Evolutionary conservation across 2,329 filamentous ascomycete genomes (phyloP), one percentile per base, ranked within the genome.

Genomic region (Juglanconis oblonga): DNA sequence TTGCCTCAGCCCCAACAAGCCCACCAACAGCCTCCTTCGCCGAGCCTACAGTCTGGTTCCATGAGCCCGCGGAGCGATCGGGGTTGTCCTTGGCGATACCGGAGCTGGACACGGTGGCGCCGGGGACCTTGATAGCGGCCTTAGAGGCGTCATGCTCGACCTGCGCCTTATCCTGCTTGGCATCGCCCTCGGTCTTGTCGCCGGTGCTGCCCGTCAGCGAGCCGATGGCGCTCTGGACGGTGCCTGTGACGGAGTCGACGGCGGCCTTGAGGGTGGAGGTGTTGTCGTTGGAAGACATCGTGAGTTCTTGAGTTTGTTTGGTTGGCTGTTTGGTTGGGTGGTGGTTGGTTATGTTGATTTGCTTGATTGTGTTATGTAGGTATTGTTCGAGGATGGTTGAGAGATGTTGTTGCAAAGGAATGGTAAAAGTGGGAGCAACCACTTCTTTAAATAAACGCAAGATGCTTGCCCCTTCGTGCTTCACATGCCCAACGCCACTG

Each of bases 1-100:
- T 65, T 71, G 84, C 83, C 76, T 95, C 88, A 64, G 85, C 87
- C 62, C 93, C 94, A 32, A 94, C 66, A 5, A 94, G 68, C 17
- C 87, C 87, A 60, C 94, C 94, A 1, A 95, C 64, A 4, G 87
- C 79, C 73, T 97, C 91, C 80, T 97, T 97, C 48, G 87, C 87
- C 1, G 89, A 85, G 55, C 93, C 94, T n/a, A 93, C 71, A 5
- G 92, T 96, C 77, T 97, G 93, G 79, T 97, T 91, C 87, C 89
- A 96, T 17, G 82, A 81, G 48, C 94, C 93, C 17, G 84, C 72
- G 29, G 81, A 78, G 65, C 92, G 90, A 72, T 94, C 80, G 10
- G 87, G 79, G 74, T 91, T 81, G 74, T 97, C 91, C 66, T 84
- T 81, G 64, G 87, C 83, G 52, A 90, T 79, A 40, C 87, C 88